Evolutionary conservation across 768 basidiomycete species (phyloP).

Genomic region (Mycena floridula): DNA sequence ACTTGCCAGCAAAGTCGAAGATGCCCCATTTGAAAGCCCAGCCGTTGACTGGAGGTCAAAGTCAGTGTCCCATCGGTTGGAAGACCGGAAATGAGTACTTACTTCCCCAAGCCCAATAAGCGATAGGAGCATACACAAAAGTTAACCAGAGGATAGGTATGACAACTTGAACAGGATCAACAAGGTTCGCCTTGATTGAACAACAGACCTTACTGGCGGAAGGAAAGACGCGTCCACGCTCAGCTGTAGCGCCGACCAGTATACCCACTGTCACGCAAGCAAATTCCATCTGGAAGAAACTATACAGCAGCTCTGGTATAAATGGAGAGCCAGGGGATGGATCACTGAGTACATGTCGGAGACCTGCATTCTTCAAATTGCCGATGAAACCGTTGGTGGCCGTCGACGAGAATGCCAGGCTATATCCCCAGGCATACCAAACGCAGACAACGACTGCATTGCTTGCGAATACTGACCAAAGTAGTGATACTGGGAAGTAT

Average conservation of each 20-base stretch:
- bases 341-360: slow-evolving; percentile 61
- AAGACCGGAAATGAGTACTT: too few relatives aligned
- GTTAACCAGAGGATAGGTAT: slow-evolving; percentile 86
- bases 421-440: slow-evolving; percentile 84
- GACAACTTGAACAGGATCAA: too few relatives aligned
- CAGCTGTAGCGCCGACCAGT: slow-evolving; percentile 75
- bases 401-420: slow-evolving; percentile 73
- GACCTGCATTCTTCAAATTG: slow-evolving; percentile 73
- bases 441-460: slow-evolving; percentile 76
- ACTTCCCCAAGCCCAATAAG: slow-evolving; percentile 81
- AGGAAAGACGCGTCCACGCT: slow-evolving; percentile 79
- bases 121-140: slow-evolving; percentile 84
- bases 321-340: slow-evolving; percentile 77
- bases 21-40: slow-evolving; percentile 65
- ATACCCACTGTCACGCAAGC: slow-evolving; percentile 77
- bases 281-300: slow-evolving; percentile 86
- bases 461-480: slow-evolving; percentile 68
- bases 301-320: slow-evolving; percentile 78
- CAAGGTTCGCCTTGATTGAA: too few relatives aligned
- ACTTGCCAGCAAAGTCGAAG: slow-evolving; percentile 77
- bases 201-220: slow-evolving; percentile 83
- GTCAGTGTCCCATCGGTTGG: too few relatives aligned
- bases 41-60: too few relatives aligned
- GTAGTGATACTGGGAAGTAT: slow-evolving; percentile 46
- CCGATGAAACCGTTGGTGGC: slow-evolving; percentile 75